Evolutionary conservation across 2,329 filamentous ascomycete species (phyloP).

Genomic region (Ophiostoma fasciatum): DNA sequence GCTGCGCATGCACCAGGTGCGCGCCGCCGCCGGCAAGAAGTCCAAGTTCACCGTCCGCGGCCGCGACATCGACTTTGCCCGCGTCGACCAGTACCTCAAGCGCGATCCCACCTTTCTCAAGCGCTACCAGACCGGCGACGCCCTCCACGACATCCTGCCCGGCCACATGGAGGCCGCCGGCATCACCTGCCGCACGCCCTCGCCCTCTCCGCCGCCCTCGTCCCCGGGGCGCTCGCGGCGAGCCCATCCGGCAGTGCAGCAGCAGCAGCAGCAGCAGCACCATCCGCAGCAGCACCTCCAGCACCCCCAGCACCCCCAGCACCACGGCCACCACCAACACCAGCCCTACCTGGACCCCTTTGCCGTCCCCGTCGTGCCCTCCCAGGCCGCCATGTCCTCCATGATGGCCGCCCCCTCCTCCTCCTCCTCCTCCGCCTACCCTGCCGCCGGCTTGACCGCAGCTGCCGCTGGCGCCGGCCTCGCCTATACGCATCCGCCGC

Average conservation of each 20-base stretch:
- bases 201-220: conserved; percentile 8
- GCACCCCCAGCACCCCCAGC: not conserved
- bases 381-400: too few relatives aligned
- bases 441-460: too few relatives aligned
- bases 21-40: conserved; percentile 14
- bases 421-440: too few relatives aligned
- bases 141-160: conserved; percentile 8
- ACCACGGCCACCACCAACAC: not conserved
- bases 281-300: not conserved
- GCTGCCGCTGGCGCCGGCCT: too few relatives aligned
- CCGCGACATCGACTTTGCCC: conserved; percentile 15
- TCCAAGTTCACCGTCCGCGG: conserved; percentile 15
- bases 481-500: too few relatives aligned
- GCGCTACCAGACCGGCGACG: conserved; percentile 10
- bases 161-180: conserved; percentile 8
- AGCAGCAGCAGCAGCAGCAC: not conserved
- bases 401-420: too few relatives aligned
- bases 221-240: not conserved
- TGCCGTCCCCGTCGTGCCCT: not conserved
- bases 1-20: conserved; percentile 14
- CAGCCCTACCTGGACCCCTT: too few relatives aligned
- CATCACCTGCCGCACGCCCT: conserved; percentile 15
- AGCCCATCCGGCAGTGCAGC: too few relatives aligned
- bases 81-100: conserved; percentile 17
- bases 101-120: conserved; percentile 14